Evolutionary conservation across 208 protist species (phyloP).

Genomic region (Entamoeba moshkovskii): DNA sequence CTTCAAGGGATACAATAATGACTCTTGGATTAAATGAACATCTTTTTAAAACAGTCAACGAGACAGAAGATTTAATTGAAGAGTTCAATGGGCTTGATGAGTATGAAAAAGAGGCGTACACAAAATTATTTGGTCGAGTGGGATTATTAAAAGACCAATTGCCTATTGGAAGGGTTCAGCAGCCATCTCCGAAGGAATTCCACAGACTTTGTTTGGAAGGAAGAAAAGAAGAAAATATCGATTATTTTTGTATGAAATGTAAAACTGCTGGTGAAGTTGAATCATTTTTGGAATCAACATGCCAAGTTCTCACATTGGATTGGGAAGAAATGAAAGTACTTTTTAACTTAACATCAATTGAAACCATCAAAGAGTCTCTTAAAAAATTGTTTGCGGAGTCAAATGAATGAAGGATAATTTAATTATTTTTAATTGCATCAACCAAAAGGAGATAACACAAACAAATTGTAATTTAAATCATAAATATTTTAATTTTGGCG

Average conservation of each 20-base stretch:
- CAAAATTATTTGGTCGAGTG: not conserved
- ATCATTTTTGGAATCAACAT: not conserved
- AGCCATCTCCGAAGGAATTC: not conserved
- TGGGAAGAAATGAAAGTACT: not conserved
- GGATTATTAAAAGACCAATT: not conserved
- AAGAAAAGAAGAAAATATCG: not conserved
- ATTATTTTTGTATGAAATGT: not conserved
- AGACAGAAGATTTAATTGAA: not conserved
- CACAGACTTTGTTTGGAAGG: not conserved
- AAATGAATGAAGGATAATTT: not conserved
- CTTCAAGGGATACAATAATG: not conserved
- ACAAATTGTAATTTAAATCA: not conserved
- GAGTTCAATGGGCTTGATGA: not conserved
- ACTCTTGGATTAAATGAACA: not conserved
- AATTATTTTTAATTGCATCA: not conserved
- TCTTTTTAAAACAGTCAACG: not conserved
- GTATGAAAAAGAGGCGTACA: not conserved
- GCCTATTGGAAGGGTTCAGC: not conserved
- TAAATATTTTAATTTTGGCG: not conserved
- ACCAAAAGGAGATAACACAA: not conserved
- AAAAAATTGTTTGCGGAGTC: not conserved
- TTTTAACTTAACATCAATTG: not conserved
- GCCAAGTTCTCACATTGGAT: not conserved
- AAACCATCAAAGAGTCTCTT: not conserved
- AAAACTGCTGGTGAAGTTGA: not conserved